A percentile compares a stretch with the other conserved stretches of the same genome.
Evolutionary conservation across 768 basidiomycete genomes (phyloP).

Genomic region (Mycena albidolilacea): DNA sequence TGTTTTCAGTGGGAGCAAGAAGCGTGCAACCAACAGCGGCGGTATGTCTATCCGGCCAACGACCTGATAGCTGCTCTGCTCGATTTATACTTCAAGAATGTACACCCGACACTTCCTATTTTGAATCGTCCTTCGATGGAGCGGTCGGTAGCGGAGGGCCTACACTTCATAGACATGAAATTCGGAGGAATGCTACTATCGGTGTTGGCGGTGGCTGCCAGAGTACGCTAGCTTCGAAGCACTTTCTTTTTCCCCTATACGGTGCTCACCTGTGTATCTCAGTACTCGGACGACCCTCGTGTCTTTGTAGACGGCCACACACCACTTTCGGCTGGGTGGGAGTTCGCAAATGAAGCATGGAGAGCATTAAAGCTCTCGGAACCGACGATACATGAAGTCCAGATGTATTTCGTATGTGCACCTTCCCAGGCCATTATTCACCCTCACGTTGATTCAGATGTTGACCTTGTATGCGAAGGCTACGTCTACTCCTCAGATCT

Average conservation of each 20-base stretch:
- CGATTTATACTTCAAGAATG: slow-evolving; percentile 68
- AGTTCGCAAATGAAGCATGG: slow-evolving; percentile 73
- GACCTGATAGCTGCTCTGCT: slow-evolving; percentile 68
- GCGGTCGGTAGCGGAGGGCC: too few relatives aligned
- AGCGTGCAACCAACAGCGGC: slow-evolving; percentile 42
- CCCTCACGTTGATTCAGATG: slow-evolving; percentile 39
- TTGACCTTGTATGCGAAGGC: slow-evolving; percentile 51
- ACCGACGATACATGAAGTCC: slow-evolving; percentile 78
- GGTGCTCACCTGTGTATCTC: slow-evolving; percentile 5
- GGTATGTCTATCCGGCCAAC: slow-evolving; percentile 61
- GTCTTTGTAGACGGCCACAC: slow-evolving; percentile 51
- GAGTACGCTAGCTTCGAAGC: too few relatives aligned
- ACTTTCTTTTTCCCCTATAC: too few relatives aligned
- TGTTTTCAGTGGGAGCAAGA: slow-evolving; percentile 56
- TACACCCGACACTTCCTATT: slow-evolving; percentile 63
- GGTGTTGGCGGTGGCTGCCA: too few relatives aligned
- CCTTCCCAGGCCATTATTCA: too few relatives aligned
- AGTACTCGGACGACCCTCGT: slow-evolving; percentile 68
- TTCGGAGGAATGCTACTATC: too few relatives aligned
- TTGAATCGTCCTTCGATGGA: slow-evolving; percentile 54
- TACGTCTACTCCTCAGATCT: neutral
- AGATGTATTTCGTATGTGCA: slow-evolving; percentile 57
- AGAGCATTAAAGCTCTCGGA: slow-evolving; percentile 69
- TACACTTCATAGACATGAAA: too few relatives aligned
- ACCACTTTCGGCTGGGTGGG: slow-evolving; percentile 68